Evolutionary conservation across 208 protist species (phyloP), one percentile per base, ranked within the genome.

Genomic region (Acanthamoeba royreba): DNA sequence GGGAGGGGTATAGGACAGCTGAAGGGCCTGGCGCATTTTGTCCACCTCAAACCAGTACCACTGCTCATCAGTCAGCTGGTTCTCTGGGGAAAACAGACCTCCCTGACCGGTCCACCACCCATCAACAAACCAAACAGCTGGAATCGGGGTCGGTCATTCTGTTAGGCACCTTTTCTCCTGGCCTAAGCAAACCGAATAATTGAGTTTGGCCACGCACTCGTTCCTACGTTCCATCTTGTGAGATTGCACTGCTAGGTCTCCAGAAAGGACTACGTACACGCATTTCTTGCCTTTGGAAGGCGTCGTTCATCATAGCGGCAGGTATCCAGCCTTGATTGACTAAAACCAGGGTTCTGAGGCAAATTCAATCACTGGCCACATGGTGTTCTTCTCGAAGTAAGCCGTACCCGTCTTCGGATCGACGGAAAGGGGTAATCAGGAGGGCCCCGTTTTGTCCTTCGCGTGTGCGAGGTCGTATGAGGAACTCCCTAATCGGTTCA

Each of bases 41-140:
- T 58, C 79, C 4, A 87, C 25, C 33, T 87, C 46, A 22, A 87
- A 58, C 79, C 79, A 87, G 79, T 61, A 87, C 79, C 79, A 87
- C 42, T 61, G 79, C 31, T 58, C 79, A 19, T 58, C 46, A 1
- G 42, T 46, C 40, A 58, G 79, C 47, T 87, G 17, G 79, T 87
- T 87, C 31, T 87, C 79, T 42, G 79, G 79, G 19, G 47, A 52
- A 25, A 87, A 87, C 46, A 33, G 49, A 4, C 47, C 47, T 3
- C 66, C 66, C 66, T 79, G 38, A 58, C 49, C 49, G 22, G 49
- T 13, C n/a, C n/a, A n/a, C n/a, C n/a, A n/a, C n/a, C n/a, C n/a
- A n/a, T n/a, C n/a, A n/a, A n/a, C n/a, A 11, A 13, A 25, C 5
- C 11, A 31, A 33, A 25, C 19, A 11, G 7, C 58, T 31, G 25